phyloP scores from a whole-genome alignment of 1,284 basidiomycete species.

The Veloboletus limbatus region DNA sequence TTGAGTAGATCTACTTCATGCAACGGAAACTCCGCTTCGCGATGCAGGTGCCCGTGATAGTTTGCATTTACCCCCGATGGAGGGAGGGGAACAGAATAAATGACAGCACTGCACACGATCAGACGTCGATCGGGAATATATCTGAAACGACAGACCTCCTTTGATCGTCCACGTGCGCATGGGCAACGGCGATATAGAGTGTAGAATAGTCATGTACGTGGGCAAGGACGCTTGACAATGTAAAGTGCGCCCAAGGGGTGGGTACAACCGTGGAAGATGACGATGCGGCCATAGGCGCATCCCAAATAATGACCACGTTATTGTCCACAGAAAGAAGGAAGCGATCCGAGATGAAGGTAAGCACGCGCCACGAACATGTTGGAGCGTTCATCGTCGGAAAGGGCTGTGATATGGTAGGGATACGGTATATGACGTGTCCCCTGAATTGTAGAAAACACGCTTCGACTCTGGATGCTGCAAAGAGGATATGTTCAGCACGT shows the following conservation, averaged over 20 bases:
- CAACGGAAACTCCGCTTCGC: conserved; percentile 16
- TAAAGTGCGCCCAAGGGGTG: conserved; percentile 15
- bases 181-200: conserved; percentile 14
- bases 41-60: background rate
- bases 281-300: background rate
- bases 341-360: conserved; percentile 23
- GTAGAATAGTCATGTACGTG: conserved; percentile 6
- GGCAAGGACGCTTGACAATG: conserved; percentile 4
- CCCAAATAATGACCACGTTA: conserved; percentile 18
- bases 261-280: background rate
- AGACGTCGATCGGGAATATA: background rate
- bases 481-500: conserved; percentile 10
- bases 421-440: background rate
- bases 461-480: conserved; percentile 16
- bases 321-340: conserved; percentile 23
- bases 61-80: background rate
- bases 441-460: conserved; percentile 14
- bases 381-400: background rate
- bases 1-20: conserved; percentile 10
- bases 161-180: background rate
- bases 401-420: conserved; percentile 1
- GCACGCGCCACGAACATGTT: conserved; percentile 8
- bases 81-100: conserved; percentile 16
- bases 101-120: conserved; percentile 8
- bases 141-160: conserved; percentile 9